Conservation (phyloP, 257 asterid genomes). For the Eustoma russellianum region DNA sequence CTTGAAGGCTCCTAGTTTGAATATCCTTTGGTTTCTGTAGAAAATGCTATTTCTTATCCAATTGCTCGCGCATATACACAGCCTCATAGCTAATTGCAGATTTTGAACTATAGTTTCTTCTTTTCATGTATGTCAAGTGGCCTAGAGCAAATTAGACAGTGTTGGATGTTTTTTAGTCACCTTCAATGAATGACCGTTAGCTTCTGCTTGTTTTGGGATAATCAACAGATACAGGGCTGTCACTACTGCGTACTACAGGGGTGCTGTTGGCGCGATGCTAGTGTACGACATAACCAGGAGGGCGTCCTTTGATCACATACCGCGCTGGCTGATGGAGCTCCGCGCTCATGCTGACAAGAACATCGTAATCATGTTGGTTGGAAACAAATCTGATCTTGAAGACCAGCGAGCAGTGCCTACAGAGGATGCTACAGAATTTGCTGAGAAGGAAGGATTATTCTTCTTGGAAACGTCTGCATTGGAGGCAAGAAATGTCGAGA, state of each 20-base stretch:
- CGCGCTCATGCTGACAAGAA: conserved; percentile 50
- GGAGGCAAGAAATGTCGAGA: conserved; percentile 61
- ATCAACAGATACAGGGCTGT: conserved; percentile 67
- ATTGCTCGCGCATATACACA: too few relatives aligned
- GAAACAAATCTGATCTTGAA: conserved; percentile 69
- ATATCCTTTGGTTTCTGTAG: too few relatives aligned
- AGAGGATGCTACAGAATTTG: conserved; percentile 74
- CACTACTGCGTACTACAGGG: conserved; percentile 78
- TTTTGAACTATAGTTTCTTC: too few relatives aligned
- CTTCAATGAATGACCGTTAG: too few relatives aligned
- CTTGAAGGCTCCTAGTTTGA: too few relatives aligned
- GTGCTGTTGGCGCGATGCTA: conserved; percentile 78
- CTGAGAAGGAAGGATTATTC: conserved; percentile 54
- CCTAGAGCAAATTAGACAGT: too few relatives aligned
- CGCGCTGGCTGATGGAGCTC: conserved; percentile 61
- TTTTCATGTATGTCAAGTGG: too few relatives aligned
- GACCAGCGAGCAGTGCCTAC: conserved; percentile 59
- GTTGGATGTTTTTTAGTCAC: too few relatives aligned
- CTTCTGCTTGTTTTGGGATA: not conserved
- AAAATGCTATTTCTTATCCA: too few relatives aligned
- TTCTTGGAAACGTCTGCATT: conserved; percentile 75
- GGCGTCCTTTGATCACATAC: conserved; percentile 68
- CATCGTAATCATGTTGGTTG: conserved; percentile 60
- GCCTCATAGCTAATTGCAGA: too few relatives aligned
- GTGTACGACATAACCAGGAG: conserved; percentile 70